Evolutionary conservation across 2,329 filamentous ascomycete species (phyloP).

Genomic region (Pyrenophora graminea): DNA sequence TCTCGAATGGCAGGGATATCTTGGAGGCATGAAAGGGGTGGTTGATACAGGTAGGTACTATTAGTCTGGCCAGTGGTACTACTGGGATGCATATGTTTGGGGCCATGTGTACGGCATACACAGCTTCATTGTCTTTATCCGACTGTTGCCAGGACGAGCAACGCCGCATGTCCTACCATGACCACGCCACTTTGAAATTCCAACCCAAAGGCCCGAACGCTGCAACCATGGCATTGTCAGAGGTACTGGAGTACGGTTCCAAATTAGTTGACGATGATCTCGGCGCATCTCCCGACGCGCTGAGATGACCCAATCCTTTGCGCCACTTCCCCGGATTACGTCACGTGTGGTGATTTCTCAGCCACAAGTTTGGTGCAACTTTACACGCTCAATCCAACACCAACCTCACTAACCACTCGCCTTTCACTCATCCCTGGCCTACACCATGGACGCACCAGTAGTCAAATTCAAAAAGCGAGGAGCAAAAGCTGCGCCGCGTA

Average conservation of each 20-base stretch:
- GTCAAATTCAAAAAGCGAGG: conserved; percentile 85
- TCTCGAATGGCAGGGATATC: neutral
- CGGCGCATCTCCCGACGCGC: neutral
- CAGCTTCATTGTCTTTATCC: too few species aligned
- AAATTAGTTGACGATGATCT: neutral
- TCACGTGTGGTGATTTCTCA: conserved; percentile 27
- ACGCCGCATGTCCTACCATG: too few species aligned
- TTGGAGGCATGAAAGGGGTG: neutral
- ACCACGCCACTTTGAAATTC: too few species aligned
- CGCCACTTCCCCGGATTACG: conserved; percentile 18
- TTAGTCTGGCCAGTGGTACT: neutral
- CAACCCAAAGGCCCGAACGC: neutral
- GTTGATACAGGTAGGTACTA: too few species aligned
- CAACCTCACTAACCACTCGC: conserved; percentile 3
- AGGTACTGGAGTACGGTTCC: neutral
- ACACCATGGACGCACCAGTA: conserved; percentile 54
- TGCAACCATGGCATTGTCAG: neutral
- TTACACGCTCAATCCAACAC: conserved; percentile 16
- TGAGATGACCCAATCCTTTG: neutral
- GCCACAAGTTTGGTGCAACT: conserved; percentile 32
- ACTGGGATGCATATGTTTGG: too few species aligned
- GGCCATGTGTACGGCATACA: too few species aligned
- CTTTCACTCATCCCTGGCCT: neutral
- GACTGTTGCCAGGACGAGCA: too few species aligned
- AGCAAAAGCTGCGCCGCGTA: conserved; percentile 77